These are phyloP conservation scores for Dillenia turbinata DNA, from an alignment of 164 flowering plant genomes.

Conservation along the genomic window DNA sequence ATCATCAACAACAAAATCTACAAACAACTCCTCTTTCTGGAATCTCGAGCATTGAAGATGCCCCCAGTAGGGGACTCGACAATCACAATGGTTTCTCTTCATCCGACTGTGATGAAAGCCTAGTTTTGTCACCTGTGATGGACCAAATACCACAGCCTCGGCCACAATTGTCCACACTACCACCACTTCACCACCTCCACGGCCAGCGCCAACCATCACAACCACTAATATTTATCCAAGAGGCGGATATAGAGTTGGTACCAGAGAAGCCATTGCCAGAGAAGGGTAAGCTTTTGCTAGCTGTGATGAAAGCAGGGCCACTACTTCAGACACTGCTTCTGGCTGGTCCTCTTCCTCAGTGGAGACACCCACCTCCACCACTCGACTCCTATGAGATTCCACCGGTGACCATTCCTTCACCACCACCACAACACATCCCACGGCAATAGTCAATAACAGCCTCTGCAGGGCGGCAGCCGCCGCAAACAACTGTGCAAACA, in stretches of 20 bases:
- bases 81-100: slow-evolving; percentile 56
- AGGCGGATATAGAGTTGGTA: slow-evolving; percentile 11
- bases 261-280: slow-evolving; percentile 70
- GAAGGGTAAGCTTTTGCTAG: slow-evolving; percentile 86
- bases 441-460: slow-evolving; percentile 20
- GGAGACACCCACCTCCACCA: slow-evolving; percentile 95
- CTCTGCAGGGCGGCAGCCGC: slow-evolving; percentile 8
- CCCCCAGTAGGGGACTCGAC: slow-evolving; percentile 48
- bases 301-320: slow-evolving; percentile 97
- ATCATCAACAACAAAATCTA: slow-evolving; percentile 30
- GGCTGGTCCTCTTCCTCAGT: slow-evolving; percentile 91
- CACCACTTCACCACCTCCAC: slow-evolving; percentile 1
- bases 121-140: slow-evolving; percentile 52
- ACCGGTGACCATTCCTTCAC: slow-evolving; percentile 61
- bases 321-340: slow-evolving; percentile 78
- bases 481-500: slow-evolving; percentile 22
- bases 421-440: slow-evolving; percentile 16
- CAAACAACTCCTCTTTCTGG: slow-evolving; percentile 37
- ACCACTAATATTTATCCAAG: slow-evolving; percentile 5
- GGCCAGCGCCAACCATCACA: slow-evolving; percentile 11
- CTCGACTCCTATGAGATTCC: slow-evolving; percentile 78
- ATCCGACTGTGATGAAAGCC: slow-evolving; percentile 85
- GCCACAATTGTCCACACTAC: background rate
- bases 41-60: slow-evolving; percentile 61
- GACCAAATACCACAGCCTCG: slow-evolving; percentile 20